Base-by-base conservation (phyloP, 2,329 filamentous ascomycete genomes). In the Tolypocladium album region DNA sequence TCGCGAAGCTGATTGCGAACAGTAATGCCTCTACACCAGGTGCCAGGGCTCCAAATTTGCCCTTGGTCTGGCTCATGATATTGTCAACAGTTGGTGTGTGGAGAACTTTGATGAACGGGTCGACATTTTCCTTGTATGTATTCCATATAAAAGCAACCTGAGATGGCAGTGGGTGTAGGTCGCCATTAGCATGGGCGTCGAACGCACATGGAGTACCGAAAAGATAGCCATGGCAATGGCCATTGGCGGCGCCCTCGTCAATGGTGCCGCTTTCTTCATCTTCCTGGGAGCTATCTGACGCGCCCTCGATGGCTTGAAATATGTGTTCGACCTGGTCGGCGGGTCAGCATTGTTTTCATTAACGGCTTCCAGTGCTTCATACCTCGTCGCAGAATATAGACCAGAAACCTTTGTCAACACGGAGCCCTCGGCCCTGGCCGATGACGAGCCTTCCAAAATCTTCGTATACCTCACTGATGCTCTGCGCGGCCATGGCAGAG, bases 51-150 rank as follows among this genome's bases (percentile, higher is more conserved):
- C 63, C 65, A 12, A 71, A 67, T 11, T 61, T 64, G 1, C 64
- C 67, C n/a, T 57, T 61, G 1, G 64, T 17, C 20, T 58, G 56
- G 7, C 59, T 62, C n/a, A 72, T 56, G 3, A 61, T 58, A 0
- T 58, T 63, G 5, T 64, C 63, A 15, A 68, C 47, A 7, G 58
- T 66, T 11, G 66, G 65, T 1, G 62, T 36, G 57, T 71, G 63
- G 1, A 72, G 62, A 0, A 72, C 57, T 34, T 72, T 72, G 59
- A 72, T 64, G 57, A 72, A 70, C 0, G 69, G 67, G 34, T 72
- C 69, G 7, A 71, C 66, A 50, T 64, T 70, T 22, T 70, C 62
- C 4, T 69, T 60, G 38, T 66, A 72, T n/a, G 61, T 59, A 12
- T 68, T 62, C 70, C 69, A 72, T 22, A 72, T 64, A 47, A 69